Base-by-base conservation (phyloP, 306 rosid species). In the Elaeagnus macrophylla region DNA sequence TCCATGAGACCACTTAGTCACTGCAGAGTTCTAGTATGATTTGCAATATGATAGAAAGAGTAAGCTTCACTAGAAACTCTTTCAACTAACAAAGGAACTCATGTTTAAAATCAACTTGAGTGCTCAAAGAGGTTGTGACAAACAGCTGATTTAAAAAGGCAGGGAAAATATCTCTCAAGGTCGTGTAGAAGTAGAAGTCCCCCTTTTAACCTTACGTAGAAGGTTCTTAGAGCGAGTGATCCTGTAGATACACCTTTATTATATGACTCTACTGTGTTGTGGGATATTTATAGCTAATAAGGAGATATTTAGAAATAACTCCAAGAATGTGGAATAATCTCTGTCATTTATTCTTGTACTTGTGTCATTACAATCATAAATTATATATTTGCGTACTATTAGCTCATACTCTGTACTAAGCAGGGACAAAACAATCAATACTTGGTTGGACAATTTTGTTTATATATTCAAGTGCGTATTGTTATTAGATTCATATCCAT, bases 1-100 rank as follows among this genome's bases (percentile, higher is more conserved):
- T 89, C 71, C 85, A 66, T 18, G 97, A 85, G 77, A 77, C 80
- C 60, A 54, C 79, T 48, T 89, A 67, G 66, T 62, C 62, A 53
- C 37, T 48, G 51, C 48, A 57, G 25, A 54, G 48, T 16, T n/a
- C 46, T 41, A 8, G 48, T 44, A 12, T 44, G 15, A 8, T 59
- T 25, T 17, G 39, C 53, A 37, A 12, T 54, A 67, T 52, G 43
- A 65, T 51, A 56, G 62, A 72, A 20, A 53, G 64, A 51, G 66
- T 62, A 66, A 67, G 56, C 36, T 32, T 19, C n/a, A 45, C 32
- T 68, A 36, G 57, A 56, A 64, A 68, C 25, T 43, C 47, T 60
- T 68, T 41, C 49, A 68, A 63, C 67, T 67, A 47, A 46, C 45
- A 55, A 57, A 65, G 57, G 59, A 44, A 68, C 57, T 55, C 45